These are phyloP conservation scores for Pholiota microspora DNA, from an alignment of 768 basidiomycete genomes.

Conservation along the genomic window DNA sequence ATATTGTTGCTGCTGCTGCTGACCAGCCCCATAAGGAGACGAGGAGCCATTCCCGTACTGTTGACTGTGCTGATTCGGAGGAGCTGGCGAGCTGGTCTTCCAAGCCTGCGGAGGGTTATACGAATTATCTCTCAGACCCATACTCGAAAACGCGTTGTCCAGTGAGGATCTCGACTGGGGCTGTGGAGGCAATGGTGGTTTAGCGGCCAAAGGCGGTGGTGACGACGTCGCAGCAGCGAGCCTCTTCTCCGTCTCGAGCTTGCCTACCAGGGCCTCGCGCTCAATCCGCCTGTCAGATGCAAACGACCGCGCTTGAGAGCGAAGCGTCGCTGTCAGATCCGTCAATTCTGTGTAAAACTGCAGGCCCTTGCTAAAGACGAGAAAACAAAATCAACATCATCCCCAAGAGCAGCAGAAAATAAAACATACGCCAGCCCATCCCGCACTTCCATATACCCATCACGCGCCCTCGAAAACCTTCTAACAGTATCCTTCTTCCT, in stretches of 20 bases:
- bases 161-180: constrained; percentile 33
- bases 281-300: constrained; percentile 64
- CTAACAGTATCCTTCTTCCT: constrained; percentile 72
- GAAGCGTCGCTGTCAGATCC: constrained; percentile 57
- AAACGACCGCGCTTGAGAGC: constrained; percentile 58
- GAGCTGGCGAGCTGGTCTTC: constrained; percentile 22
- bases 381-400: constrained; percentile 10
- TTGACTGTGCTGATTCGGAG: constrained; percentile 21
- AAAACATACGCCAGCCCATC: constrained; percentile 73
- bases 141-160: constrained; percentile 53
- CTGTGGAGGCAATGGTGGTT: constrained; percentile 48
- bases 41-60: constrained; percentile 9
- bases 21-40: constrained; percentile 12
- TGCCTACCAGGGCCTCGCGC: constrained; percentile 61
- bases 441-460: constrained; percentile 83
- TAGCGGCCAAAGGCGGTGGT: constrained; percentile 43
- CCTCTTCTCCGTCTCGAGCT: constrained; percentile 72
- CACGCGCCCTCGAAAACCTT: constrained; percentile 72
- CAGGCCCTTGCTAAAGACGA: constrained; percentile 68
- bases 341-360: constrained; percentile 85
- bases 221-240: constrained; percentile 47
- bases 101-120: constrained; percentile 18
- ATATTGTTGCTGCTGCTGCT: constrained; percentile 18
- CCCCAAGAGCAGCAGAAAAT: no score
- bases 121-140: constrained; percentile 41